Evolutionary conservation across 202 grass and related monocot genomes (phyloP).

Genomic region (Alloteropsis angusta): DNA sequence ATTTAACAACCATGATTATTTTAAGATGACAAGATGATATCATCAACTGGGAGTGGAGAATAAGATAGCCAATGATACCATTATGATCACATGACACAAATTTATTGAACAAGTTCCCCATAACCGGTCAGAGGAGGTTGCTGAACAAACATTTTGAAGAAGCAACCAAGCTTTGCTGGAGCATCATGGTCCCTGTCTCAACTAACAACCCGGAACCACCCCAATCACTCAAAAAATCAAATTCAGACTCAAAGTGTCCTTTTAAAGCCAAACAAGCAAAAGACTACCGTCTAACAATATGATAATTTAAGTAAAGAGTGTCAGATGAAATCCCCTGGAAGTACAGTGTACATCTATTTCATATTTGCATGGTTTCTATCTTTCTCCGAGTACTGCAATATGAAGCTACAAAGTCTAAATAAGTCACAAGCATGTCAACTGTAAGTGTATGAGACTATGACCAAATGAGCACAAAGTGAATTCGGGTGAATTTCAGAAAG

Average conservation of each 20-base stretch:
- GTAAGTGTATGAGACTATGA: not conserved
- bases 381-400: not conserved
- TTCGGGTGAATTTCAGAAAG: not conserved
- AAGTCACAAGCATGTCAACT: not conserved
- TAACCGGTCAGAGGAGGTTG: not conserved
- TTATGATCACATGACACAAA: conserved; percentile 9
- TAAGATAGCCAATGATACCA: not conserved
- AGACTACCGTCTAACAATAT: not conserved
- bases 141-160: not conserved
- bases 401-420: not conserved
- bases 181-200: not conserved
- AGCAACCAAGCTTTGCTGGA: conserved; percentile 12
- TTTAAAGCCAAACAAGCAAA: not conserved
- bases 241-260: not conserved
- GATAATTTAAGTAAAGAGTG: not conserved
- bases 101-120: not conserved
- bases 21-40: not conserved
- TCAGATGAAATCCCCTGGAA: not conserved
- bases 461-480: not conserved
- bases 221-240: conserved; percentile 4
- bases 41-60: not conserved
- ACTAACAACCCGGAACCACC: conserved; percentile 5
- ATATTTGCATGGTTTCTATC: not conserved
- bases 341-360: not conserved
- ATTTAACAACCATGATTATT: not conserved